Conservation (phyloP, 306 rosid genomes). For the Vicia sativa region DNA sequence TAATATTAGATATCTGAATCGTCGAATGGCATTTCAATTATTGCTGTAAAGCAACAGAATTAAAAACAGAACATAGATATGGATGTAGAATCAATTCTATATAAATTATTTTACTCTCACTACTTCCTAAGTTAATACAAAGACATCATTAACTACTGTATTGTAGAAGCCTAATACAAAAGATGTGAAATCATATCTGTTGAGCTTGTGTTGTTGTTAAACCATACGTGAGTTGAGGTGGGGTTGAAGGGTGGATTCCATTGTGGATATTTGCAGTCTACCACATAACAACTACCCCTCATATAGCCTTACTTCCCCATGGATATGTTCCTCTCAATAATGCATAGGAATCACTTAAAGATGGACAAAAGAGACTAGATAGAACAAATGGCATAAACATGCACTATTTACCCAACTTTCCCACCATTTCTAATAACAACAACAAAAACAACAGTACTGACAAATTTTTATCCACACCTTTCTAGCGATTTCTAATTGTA, state of each 20-base stretch:
- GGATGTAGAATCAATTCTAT: slow-evolving; percentile 63
- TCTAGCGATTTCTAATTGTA: slow-evolving; percentile 38
- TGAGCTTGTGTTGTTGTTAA: slow-evolving; percentile 36
- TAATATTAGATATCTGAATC: slow-evolving; percentile 58
- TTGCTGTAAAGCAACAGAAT: slow-evolving; percentile 53
- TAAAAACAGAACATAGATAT: slow-evolving; percentile 40
- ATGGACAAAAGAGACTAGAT: slow-evolving; percentile 44
- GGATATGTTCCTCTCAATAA: slow-evolving; percentile 75
- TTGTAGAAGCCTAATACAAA: slow-evolving; percentile 25
- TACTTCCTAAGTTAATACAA: slow-evolving; percentile 13
- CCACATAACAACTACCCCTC: slow-evolving; percentile 74
- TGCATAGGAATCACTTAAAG: slow-evolving; percentile 83
- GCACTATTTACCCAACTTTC: slow-evolving; percentile 45
- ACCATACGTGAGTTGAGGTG: slow-evolving; percentile 42
- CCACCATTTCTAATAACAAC: slow-evolving; percentile 41
- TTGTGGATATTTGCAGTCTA: slow-evolving; percentile 45
- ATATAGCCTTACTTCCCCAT: slow-evolving; percentile 52
- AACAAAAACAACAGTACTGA: slow-evolving; percentile 5
- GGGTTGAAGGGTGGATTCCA: slow-evolving; percentile 54
- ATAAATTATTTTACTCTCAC: slow-evolving; percentile 6
- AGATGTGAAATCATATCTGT: slow-evolving; percentile 11
- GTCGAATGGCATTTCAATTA: slow-evolving; percentile 87
- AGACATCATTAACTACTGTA: slow-evolving; percentile 21
- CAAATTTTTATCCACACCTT: slow-evolving; percentile 34
- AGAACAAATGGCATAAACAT: slow-evolving; percentile 40